Evolutionary conservation across 768 basidiomycete genomes (phyloP).

Genomic region (Boletus rubropictus): DNA sequence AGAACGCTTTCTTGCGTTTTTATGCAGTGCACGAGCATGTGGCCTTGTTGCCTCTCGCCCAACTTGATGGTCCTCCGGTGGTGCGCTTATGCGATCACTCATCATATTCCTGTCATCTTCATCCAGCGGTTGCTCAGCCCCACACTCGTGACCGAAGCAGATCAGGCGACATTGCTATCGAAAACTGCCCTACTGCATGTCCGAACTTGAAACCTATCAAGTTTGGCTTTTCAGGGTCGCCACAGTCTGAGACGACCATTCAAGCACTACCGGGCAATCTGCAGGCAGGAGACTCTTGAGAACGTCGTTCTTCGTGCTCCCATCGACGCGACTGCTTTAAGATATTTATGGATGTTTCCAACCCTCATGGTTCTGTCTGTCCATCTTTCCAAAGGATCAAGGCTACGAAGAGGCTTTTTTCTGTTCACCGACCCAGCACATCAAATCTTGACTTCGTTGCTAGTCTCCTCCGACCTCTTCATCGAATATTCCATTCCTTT

Average conservation of each 20-base stretch:
- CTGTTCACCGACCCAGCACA: not conserved
- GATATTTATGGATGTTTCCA: constrained; percentile 4
- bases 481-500: constrained; percentile 8
- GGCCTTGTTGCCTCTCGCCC: constrained; percentile 3
- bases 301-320: not conserved
- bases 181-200: constrained; percentile 4
- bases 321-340: constrained; percentile 3
- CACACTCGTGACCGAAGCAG: constrained; percentile 5
- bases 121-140: constrained; percentile 12
- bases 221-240: not conserved
- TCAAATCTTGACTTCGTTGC: constrained; percentile 7
- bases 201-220: constrained; percentile 1
- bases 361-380: constrained; percentile 3
- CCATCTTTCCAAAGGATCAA: not conserved
- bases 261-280: constrained; percentile 4
- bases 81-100: not conserved
- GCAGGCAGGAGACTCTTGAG: not conserved
- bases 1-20: not conserved
- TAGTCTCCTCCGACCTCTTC: constrained; percentile 7
- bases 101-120: not conserved
- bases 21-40: constrained; percentile 4
- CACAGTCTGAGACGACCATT: too few species aligned
- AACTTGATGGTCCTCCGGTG: constrained; percentile 7
- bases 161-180: constrained; percentile 1
- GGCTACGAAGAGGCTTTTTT: not conserved